These are phyloP conservation scores for Penicillium maclennaniae DNA, from an alignment of 495 filamentous ascomycete genomes.

Conservation along the genomic window DNA sequence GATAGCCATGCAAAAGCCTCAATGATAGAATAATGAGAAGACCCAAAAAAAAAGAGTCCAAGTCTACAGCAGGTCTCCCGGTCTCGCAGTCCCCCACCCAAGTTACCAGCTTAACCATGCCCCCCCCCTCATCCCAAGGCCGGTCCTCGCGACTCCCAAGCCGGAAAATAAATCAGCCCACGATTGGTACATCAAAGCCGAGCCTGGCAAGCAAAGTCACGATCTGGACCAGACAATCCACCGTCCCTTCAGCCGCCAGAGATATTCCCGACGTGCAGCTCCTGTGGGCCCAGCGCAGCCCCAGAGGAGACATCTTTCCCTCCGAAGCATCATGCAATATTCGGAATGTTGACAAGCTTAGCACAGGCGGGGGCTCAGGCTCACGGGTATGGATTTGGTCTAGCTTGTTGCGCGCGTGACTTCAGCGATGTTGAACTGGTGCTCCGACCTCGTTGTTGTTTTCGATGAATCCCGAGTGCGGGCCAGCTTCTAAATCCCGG, in stretches of 20 bases:
- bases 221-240: slow-evolving; percentile 52
- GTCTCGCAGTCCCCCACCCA: not conserved
- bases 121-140: too few species aligned
- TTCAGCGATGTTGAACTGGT: not conserved
- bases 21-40: too few species aligned
- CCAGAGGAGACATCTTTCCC: not conserved
- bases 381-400: not conserved
- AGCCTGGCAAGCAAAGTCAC: slow-evolving; percentile 33
- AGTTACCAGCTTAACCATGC: not conserved
- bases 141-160: slow-evolving; percentile 10
- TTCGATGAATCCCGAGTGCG: not conserved
- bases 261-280: slow-evolving; percentile 10
- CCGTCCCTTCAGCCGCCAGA: slow-evolving; percentile 10
- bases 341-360: not conserved
- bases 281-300: not conserved
- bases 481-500: slow-evolving; percentile 2
- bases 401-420: not conserved
- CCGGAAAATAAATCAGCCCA: slow-evolving; percentile 18
- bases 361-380: not conserved
- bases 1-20: not conserved
- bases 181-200: slow-evolving; percentile 37
- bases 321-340: not conserved
- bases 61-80: not conserved
- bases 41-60: not conserved
- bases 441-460: not conserved